A percentile compares a stretch with the other conserved stretches of the same genome.
Conservation (phyloP, 2,329 filamentous ascomycete genomes). For the Claviceps fusiformis region DNA sequence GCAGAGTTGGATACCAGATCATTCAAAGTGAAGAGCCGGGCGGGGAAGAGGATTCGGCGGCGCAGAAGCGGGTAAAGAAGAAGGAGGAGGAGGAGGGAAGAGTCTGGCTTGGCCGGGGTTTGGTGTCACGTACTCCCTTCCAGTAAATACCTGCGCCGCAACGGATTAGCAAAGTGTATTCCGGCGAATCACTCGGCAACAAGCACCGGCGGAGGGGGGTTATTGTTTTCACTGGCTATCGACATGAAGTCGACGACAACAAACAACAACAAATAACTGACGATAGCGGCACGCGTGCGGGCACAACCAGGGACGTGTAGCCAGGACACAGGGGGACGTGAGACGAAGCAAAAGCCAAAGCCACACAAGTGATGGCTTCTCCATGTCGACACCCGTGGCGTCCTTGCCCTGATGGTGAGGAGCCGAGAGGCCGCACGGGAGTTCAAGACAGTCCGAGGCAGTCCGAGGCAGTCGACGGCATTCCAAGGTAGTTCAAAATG, state of each 20-base stretch:
- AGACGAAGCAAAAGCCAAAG: constrained; percentile 2
- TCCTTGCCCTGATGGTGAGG: background rate
- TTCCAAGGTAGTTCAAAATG: background rate
- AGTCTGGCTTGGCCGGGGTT: background rate
- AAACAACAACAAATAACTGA: background rate
- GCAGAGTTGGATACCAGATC: background rate
- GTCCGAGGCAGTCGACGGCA: too few relatives aligned
- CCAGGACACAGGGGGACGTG: background rate
- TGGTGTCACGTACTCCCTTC: constrained; percentile 44
- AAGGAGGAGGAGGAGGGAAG: constrained; percentile 1
- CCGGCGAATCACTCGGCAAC: constrained; percentile 5
- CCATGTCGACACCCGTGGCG: background rate
- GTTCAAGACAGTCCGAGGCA: too few relatives aligned
- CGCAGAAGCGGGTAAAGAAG: background rate
- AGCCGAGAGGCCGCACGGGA: background rate
- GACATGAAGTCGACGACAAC: constrained; percentile 10
- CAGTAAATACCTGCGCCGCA: constrained; percentile 37
- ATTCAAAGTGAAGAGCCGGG: background rate
- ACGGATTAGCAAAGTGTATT: constrained; percentile 2
- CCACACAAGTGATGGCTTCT: constrained; percentile 1
- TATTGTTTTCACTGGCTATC: background rate
- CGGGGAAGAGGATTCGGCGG: background rate
- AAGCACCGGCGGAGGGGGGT: background rate
- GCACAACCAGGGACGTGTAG: constrained; percentile 4
- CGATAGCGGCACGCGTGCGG: constrained; percentile 3